A percentile compares a stretch with the other conserved stretches of the same genome.
These are phyloP conservation scores for Protea cynaroides DNA, from an alignment of 164 flowering plant genomes.

Conservation along the genomic window DNA sequence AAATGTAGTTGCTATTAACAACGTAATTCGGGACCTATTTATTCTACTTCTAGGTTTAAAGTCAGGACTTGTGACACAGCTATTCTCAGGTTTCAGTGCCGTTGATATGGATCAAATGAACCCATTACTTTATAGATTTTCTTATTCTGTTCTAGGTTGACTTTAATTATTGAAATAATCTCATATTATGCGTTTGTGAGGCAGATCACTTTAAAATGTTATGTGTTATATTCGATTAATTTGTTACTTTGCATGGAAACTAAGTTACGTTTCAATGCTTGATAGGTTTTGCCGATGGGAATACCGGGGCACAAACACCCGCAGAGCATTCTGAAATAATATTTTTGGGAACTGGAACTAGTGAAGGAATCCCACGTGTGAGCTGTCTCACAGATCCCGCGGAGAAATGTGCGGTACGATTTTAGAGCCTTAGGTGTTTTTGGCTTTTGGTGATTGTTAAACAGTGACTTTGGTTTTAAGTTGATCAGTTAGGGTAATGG, in stretches of 20 bases:
- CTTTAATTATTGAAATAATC: too few species aligned
- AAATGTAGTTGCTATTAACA: too few species aligned
- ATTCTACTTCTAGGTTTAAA: too few species aligned
- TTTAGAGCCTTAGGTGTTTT: neutral
- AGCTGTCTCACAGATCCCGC: constrained; percentile 93
- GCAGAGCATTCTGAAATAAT: constrained; percentile 60
- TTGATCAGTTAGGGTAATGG: neutral
- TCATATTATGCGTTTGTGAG: neutral
- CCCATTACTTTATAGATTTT: neutral
- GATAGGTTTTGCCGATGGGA: constrained; percentile 34
- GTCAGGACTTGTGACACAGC: too few species aligned
- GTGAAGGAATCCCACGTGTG: constrained; percentile 98
- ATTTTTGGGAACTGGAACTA: constrained; percentile 93
- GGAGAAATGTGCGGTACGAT: constrained; percentile 68
- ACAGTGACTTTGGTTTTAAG: neutral
- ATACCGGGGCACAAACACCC: constrained; percentile 20
- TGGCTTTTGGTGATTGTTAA: neutral
- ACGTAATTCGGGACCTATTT: too few species aligned
- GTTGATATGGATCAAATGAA: neutral
- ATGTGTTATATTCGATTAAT: neutral
- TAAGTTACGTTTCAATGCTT: constrained; percentile 10
- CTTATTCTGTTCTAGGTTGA: too few species aligned
- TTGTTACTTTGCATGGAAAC: constrained; percentile 3
- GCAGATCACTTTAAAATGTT: neutral
- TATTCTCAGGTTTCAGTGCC: too few species aligned